Base-by-base conservation (phyloP, 208 protist species). In the Trypanosoma conorhini region DNA sequence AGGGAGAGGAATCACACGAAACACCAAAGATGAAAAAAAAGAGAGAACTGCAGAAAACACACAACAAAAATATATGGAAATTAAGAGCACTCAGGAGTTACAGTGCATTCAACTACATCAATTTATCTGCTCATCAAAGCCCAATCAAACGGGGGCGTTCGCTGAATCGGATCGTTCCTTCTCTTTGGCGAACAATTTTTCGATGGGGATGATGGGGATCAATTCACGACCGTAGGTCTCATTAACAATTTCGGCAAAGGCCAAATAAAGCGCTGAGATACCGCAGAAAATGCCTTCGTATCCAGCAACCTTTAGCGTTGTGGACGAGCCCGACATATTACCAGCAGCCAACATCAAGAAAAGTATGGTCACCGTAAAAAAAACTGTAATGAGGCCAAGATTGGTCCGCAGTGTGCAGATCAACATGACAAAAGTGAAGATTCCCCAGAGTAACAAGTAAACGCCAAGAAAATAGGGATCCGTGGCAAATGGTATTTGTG, bases 251-350 rank as follows among this genome's bases (percentile, higher is more conserved):
- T 80, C 67, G 12, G 81, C 81, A 24, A 87, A 62, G 26, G 72
- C 75, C n/a, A 85, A 68, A 62, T 92, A 92, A 15, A 92, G n/a
- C 1, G 86, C 80, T 33, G 75, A 51, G 40, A 55, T 46, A 15
- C 86, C 86, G 50, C 81, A 84, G 44, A 88, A 33, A 57, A 88
- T 72, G 2, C 82, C 86, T 28, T 81, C 76, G 58, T 73, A 83
- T 48, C 86, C 82, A 4, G 68, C 80, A 31, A 75, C 74, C 28
- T 60, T 62, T 13, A 69, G 10, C 22, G 76, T 67, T 10, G 30
- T 70, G 12, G 48, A 59, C 2, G 57, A 70, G 5, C 44, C 57
- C 21, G 66, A 62, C 42, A 77, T 83, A 35, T 76, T 66, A 17
- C 77, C 83, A 46, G 79, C 69, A 28, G 77, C 64, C n/a, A 82